Percentiles rank a stretch among this genome's conserved stretches.
These are phyloP conservation scores for Kluyveromyces lactis DNA, from an alignment of 805 yeast species.

Conservation along the genomic window DNA sequence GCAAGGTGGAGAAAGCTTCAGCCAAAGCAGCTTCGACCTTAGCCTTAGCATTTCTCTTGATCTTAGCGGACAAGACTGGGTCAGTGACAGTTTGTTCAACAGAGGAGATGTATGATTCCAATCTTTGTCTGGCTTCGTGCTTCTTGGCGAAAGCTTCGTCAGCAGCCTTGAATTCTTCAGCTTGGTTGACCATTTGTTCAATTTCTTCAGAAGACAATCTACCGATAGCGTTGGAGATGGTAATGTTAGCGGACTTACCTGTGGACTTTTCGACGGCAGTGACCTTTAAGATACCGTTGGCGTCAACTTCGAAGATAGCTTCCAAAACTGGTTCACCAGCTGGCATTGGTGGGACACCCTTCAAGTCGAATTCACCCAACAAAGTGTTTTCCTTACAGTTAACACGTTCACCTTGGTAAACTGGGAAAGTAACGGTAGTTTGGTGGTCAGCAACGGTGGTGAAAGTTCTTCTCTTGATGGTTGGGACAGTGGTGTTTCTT, in stretches of 20 bases:
- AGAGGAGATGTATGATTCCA: slow-evolving; percentile 95
- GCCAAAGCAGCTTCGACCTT: slow-evolving; percentile 96
- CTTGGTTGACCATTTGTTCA: slow-evolving; percentile 97
- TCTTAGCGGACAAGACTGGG: slow-evolving; percentile 95
- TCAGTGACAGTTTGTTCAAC: slow-evolving; percentile 95
- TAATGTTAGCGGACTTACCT: slow-evolving; percentile 96
- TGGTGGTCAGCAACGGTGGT: slow-evolving; percentile 98
- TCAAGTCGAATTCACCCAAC: slow-evolving; percentile 97
- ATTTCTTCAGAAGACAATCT: slow-evolving; percentile 94
- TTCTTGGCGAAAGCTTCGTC: slow-evolving; percentile 99
- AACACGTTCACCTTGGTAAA: slow-evolving; percentile 99
- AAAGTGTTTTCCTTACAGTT: slow-evolving; percentile 96
- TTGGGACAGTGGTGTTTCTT: slow-evolving; percentile 99
- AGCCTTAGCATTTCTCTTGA: slow-evolving; percentile 95
- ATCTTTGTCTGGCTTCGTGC: slow-evolving; percentile 98
- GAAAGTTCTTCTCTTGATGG: slow-evolving; percentile 97
- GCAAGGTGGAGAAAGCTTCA: slow-evolving; percentile 96
- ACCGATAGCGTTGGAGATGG: slow-evolving; percentile 98
- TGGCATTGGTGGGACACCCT: slow-evolving; percentile 96
- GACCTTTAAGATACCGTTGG: slow-evolving; percentile 98
- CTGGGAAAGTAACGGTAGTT: slow-evolving; percentile 98
- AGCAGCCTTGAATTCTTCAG: slow-evolving; percentile 97
- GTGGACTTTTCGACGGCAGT: slow-evolving; percentile 98
- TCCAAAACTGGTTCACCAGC: slow-evolving; percentile 99
- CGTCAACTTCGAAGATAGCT: slow-evolving; percentile 98